Percentiles rank a stretch among this genome's conserved stretches.
These are phyloP conservation scores for Mentha longifolia DNA, from an alignment of 257 asterid genomes.

Conservation along the genomic window DNA sequence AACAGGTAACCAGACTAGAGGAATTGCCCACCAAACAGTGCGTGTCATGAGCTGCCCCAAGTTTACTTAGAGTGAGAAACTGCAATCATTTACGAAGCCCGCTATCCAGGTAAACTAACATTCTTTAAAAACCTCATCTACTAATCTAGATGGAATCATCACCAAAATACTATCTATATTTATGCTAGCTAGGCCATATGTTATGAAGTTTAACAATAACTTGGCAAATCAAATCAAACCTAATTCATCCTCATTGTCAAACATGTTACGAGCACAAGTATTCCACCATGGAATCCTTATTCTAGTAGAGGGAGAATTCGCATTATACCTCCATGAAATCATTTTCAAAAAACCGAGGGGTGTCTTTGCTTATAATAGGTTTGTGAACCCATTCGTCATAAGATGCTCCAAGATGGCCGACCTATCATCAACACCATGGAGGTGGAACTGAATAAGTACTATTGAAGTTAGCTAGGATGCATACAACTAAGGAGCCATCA, in stretches of 20 bases:
- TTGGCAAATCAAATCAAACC: neutral
- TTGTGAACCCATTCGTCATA: conserved; percentile 83
- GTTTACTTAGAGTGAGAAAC: conserved; percentile 18
- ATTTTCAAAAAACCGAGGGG: conserved; percentile 60
- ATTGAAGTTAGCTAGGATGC: conserved; percentile 6
- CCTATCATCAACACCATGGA: conserved; percentile 45
- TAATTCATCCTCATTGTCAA: neutral
- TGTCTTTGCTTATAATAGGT: conserved; percentile 65
- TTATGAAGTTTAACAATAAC: neutral
- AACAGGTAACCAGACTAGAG: conserved; percentile 75
- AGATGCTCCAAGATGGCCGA: conserved; percentile 84
- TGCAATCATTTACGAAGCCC: conserved; percentile 5
- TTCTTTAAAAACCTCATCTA: neutral
- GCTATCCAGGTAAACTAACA: conserved; percentile 2
- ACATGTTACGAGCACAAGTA: neutral
- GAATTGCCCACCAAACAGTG: conserved; percentile 78
- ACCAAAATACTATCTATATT: neutral
- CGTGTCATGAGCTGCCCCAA: conserved; percentile 63
- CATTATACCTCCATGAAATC: conserved; percentile 57
- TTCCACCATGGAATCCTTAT: neutral
- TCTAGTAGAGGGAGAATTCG: neutral
- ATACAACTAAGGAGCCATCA: neutral
- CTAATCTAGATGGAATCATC: neutral
- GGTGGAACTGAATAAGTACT: conserved; percentile 8
- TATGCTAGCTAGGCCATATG: neutral